phyloP scores from a whole-genome alignment of 2,329 filamentous ascomycete species.

The Dothideomycetes sp. region DNA sequence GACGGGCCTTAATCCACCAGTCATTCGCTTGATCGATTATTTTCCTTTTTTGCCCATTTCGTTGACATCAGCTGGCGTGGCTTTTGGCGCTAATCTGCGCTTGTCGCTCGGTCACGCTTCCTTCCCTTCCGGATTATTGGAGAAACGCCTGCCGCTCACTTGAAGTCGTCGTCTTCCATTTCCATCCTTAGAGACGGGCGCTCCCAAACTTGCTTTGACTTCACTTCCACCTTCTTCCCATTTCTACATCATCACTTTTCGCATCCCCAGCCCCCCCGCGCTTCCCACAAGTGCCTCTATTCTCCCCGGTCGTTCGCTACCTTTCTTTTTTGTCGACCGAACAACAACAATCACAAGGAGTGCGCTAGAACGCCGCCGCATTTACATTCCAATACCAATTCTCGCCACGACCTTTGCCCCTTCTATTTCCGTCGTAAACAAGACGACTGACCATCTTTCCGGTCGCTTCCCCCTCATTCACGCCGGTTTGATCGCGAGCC shows the following conservation, averaged over 20 bases:
- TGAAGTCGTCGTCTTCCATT: background rate
- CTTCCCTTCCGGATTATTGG: background rate
- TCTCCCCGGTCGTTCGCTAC: too few relatives aligned
- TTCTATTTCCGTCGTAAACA: too few relatives aligned
- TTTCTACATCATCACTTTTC: background rate
- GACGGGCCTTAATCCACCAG: too few relatives aligned
- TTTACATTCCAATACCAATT: conserved; percentile 9
- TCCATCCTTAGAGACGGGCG: background rate
- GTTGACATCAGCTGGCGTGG: conserved; percentile 13
- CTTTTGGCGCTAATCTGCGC: conserved; percentile 13
- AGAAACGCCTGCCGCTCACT: background rate
- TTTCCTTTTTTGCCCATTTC: background rate
- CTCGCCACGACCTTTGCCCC: too few relatives aligned
- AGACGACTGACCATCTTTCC: background rate
- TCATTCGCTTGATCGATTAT: background rate
- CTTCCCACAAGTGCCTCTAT: too few relatives aligned
- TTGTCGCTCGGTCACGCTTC: conserved; percentile 8
- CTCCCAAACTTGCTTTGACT: background rate
- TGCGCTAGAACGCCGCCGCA: too few relatives aligned
- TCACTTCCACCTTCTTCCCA: background rate
- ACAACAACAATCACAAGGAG: background rate
- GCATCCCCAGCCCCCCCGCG: conserved; percentile 5
- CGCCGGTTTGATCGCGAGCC: background rate
- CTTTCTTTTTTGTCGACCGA: background rate
- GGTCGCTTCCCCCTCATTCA: conserved; percentile 7